A percentile compares a stretch with the other conserved stretches of the same genome.
Conservation (phyloP, 2,329 filamentous ascomycete genomes). For the Arthrobotrys pseudoclavata region DNA sequence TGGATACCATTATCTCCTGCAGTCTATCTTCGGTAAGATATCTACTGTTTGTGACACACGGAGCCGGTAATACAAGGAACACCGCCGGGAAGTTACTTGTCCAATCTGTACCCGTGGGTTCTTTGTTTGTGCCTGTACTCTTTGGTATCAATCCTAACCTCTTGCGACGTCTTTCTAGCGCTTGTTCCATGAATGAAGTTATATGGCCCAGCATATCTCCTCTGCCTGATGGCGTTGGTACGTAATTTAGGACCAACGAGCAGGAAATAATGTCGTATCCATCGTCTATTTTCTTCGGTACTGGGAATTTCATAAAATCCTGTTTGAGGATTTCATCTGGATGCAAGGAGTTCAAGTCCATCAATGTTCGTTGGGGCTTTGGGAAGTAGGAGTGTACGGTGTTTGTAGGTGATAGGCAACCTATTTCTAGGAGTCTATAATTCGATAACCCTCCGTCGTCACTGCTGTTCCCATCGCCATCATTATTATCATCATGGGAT, state of each 20-base stretch:
- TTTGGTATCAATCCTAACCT: not conserved
- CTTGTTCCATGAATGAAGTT: slow-evolving; percentile 65
- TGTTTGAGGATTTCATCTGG: slow-evolving; percentile 81
- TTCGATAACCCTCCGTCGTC: slow-evolving; percentile 62
- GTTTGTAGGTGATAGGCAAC: slow-evolving; percentile 86
- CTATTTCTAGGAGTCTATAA: slow-evolving; percentile 85
- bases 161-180: slow-evolving; percentile 25
- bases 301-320: slow-evolving; percentile 90
- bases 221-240: slow-evolving; percentile 79
- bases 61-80: slow-evolving; percentile 89
- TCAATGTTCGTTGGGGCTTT: slow-evolving; percentile 74
- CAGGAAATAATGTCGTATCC: slow-evolving; percentile 91
- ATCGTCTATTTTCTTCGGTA: slow-evolving; percentile 75
- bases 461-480: slow-evolving; percentile 25
- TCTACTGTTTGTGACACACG: slow-evolving; percentile 89
- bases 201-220: slow-evolving; percentile 89
- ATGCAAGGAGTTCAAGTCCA: slow-evolving; percentile 90
- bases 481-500: slow-evolving; percentile 7
- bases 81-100: slow-evolving; percentile 74
- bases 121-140: slow-evolving; percentile 47
- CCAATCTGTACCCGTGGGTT: slow-evolving; percentile 59
- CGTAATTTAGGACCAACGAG: slow-evolving; percentile 93
- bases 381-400: slow-evolving; percentile 78
- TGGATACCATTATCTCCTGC: slow-evolving; percentile 77
- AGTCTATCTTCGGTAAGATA: slow-evolving; percentile 83